Percentiles rank a stretch among this genome's conserved stretches.
phyloP scores from a whole-genome alignment of 192 early-diverging fungal species.

The Podila horticola region DNA sequence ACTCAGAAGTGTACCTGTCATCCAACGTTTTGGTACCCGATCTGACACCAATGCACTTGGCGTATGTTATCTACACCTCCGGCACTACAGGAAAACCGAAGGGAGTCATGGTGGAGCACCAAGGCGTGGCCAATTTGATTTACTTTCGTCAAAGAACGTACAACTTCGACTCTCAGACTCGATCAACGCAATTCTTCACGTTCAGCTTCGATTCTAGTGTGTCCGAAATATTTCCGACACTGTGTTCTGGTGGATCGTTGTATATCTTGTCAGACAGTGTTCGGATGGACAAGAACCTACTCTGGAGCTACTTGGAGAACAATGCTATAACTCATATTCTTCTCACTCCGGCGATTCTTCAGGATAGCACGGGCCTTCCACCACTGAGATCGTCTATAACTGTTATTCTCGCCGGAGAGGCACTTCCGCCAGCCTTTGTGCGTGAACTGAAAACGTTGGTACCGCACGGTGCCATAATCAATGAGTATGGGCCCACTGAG shows the following conservation, averaged over 20 bases:
- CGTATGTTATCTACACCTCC: conserved; percentile 41
- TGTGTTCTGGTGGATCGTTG: conserved; percentile 15
- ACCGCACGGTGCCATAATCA: conserved; percentile 11
- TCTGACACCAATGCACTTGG: conserved; percentile 5
- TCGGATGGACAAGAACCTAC: neutral
- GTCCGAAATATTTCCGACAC: conserved; percentile 7
- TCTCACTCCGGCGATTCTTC: conserved; percentile 8
- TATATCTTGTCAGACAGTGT: neutral
- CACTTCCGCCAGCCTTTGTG: neutral
- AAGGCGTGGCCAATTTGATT: conserved; percentile 1
- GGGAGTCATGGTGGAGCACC: conserved; percentile 23
- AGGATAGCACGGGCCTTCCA: conserved; percentile 18
- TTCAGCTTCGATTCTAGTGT: conserved; percentile 20
- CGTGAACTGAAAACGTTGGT: neutral
- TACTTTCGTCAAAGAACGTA: neutral
- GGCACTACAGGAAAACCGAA: conserved; percentile 50
- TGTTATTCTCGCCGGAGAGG: conserved; percentile 3
- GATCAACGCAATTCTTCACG: conserved; percentile 13
- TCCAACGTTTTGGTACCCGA: neutral
- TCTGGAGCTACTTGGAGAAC: neutral
- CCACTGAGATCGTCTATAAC: neutral
- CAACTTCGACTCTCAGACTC: neutral
- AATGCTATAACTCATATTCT: conserved; percentile 1
- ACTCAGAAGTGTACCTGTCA: conserved; percentile 6
- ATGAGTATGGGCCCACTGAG: conserved; percentile 38